Conservation (phyloP, 768 basidiomycete genomes). For the Serendipita sp. region DNA sequence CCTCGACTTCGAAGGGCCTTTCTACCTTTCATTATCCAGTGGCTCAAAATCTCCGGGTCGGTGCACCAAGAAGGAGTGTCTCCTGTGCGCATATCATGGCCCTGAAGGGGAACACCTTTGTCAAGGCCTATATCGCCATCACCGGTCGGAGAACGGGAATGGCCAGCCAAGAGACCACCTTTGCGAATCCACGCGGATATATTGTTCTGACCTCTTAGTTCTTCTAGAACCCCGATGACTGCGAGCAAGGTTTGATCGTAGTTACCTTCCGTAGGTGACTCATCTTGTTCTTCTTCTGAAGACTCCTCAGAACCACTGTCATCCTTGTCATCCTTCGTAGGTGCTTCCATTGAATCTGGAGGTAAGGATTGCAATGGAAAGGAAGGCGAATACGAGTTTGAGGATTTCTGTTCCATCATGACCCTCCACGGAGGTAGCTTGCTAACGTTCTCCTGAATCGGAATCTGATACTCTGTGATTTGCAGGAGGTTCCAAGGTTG, state of each 20-base stretch:
- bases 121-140: no score
- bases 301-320: background rate
- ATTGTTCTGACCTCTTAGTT: conserved; percentile 40
- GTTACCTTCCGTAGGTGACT: conserved; percentile 13
- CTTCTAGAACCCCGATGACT: conserved; percentile 50
- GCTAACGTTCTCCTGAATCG: background rate
- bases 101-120: no score
- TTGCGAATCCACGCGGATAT: conserved; percentile 50
- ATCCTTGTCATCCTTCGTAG: background rate
- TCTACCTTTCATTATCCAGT: background rate
- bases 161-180: conserved; percentile 31
- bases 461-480: conserved; percentile 41
- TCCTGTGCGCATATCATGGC: background rate
- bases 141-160: background rate
- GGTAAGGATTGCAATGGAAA: background rate
- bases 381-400: background rate
- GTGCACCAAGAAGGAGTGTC: background rate
- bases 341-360: background rate
- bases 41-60: background rate
- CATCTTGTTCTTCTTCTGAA: background rate
- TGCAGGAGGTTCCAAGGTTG: conserved; percentile 77
- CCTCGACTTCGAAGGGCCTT: background rate
- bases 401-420: background rate
- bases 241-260: conserved; percentile 47
- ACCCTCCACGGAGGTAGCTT: background rate